Evolutionary conservation across 106 monocot species (phyloP).

Genomic region (Cymbidium sinense): DNA sequence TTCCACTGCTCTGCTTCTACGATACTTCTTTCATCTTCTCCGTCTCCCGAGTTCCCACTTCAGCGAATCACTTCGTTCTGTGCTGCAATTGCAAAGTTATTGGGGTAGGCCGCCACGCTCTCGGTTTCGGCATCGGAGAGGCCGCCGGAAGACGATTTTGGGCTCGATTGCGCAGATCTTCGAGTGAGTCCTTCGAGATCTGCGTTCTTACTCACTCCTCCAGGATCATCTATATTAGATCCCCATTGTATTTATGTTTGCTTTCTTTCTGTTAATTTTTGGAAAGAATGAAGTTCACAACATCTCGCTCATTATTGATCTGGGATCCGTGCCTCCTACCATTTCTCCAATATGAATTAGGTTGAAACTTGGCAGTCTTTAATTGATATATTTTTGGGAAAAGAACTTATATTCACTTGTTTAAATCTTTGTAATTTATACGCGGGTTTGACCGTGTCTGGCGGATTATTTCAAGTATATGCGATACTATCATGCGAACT

Average conservation of each 20-base stretch:
- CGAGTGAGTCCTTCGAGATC: constrained; percentile 4
- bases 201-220: background rate
- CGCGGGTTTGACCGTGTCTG: background rate
- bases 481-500: background rate
- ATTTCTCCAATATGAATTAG: background rate
- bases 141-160: background rate
- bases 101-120: background rate
- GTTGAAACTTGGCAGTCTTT: background rate
- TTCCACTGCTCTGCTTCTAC: background rate
- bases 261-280: background rate
- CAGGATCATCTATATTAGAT: background rate
- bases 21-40: constrained; percentile 1
- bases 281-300: background rate
- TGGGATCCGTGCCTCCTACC: background rate
- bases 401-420: background rate
- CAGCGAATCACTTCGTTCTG: background rate
- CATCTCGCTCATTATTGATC: background rate
- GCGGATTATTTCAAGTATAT: background rate
- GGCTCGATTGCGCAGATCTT: constrained; percentile 1
- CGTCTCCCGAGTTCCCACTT: background rate
- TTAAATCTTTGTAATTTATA: no score
- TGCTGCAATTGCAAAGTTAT: background rate
- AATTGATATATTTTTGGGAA: background rate
- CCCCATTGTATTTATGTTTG: background rate
- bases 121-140: background rate